Evolutionary conservation across 257 asterid species (phyloP).

Genomic region (Solanum raphanifolium): DNA sequence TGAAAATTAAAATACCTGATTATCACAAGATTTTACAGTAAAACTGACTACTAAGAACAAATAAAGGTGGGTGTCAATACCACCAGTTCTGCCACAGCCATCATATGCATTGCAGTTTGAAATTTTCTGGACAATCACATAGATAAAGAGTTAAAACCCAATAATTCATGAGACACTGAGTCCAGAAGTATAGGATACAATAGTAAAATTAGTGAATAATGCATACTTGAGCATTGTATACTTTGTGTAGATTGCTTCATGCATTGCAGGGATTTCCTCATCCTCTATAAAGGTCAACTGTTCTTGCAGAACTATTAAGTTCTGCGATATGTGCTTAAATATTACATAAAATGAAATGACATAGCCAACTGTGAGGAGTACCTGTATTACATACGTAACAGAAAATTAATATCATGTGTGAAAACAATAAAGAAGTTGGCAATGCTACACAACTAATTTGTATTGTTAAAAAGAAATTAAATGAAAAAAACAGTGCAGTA

Average conservation of each 20-base stretch:
- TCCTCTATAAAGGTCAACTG: conserved; percentile 60
- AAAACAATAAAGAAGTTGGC: not conserved
- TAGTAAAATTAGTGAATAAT: not conserved
- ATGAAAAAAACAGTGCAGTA: not conserved
- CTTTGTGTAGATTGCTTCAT: conserved; percentile 59
- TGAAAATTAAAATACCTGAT: conserved; percentile 13
- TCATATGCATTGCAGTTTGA: conserved; percentile 76
- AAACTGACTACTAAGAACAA: not conserved
- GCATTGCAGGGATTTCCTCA: conserved; percentile 65
- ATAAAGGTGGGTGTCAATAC: conserved; percentile 23
- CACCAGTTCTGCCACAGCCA: conserved; percentile 72
- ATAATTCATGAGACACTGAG: not conserved
- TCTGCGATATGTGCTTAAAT: conserved; percentile 55
- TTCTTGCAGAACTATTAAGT: conserved; percentile 45
- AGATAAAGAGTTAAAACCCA: not conserved
- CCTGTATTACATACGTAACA: conserved; percentile 20
- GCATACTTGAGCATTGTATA: conserved; percentile 78
- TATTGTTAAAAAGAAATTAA: not conserved
- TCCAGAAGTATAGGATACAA: not conserved
- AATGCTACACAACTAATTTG: not conserved
- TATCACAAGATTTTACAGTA: not conserved
- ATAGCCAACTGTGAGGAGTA: conserved; percentile 46
- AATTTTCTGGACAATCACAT: conserved; percentile 47
- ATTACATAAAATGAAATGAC: conserved; percentile 47
- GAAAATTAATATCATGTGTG: not conserved